These are phyloP conservation scores for Dactylellina drechsleri DNA, from an alignment of 2,329 filamentous ascomycete species.

Conservation along the genomic window DNA sequence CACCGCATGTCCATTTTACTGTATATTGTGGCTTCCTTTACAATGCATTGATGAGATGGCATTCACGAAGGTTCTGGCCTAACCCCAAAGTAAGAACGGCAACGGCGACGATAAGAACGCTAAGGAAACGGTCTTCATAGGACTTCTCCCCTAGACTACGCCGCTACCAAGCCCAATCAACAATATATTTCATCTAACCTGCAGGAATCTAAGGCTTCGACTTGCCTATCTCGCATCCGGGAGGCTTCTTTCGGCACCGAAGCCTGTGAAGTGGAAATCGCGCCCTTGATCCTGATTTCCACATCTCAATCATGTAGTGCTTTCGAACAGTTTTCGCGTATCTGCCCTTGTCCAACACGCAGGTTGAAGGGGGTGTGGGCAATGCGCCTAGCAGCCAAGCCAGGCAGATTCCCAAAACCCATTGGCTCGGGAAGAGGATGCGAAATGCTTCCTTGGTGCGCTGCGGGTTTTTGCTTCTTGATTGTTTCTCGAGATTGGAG, in stretches of 20 bases:
- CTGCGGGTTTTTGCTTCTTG: slow-evolving; percentile 36
- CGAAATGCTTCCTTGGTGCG: too few species aligned
- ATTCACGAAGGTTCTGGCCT: background rate
- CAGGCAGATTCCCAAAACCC: slow-evolving; percentile 10
- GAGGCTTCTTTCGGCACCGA: slow-evolving; percentile 37
- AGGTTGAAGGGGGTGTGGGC: slow-evolving; percentile 27
- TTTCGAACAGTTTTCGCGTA: slow-evolving; percentile 27
- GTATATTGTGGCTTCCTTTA: background rate
- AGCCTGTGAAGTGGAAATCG: slow-evolving; percentile 14
- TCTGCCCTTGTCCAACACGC: slow-evolving; percentile 36
- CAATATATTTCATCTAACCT: slow-evolving; percentile 22
- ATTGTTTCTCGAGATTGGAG: background rate
- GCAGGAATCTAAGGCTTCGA: slow-evolving; percentile 24
- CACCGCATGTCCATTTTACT: too few species aligned
- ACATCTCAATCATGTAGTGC: background rate
- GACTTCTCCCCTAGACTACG: slow-evolving; percentile 24
- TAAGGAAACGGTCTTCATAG: too few species aligned
- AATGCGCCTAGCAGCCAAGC: background rate
- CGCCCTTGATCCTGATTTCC: background rate
- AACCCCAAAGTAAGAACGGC: slow-evolving; percentile 1
- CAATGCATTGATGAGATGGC: slow-evolving; percentile 7
- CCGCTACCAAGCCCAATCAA: background rate
- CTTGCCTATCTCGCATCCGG: slow-evolving; percentile 46
- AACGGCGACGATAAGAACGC: background rate
- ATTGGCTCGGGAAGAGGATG: slow-evolving; percentile 14